These are phyloP conservation scores for Acanthamoeba culbertsoni DNA, from an alignment of 208 protist genomes.

Conservation along the genomic window DNA sequence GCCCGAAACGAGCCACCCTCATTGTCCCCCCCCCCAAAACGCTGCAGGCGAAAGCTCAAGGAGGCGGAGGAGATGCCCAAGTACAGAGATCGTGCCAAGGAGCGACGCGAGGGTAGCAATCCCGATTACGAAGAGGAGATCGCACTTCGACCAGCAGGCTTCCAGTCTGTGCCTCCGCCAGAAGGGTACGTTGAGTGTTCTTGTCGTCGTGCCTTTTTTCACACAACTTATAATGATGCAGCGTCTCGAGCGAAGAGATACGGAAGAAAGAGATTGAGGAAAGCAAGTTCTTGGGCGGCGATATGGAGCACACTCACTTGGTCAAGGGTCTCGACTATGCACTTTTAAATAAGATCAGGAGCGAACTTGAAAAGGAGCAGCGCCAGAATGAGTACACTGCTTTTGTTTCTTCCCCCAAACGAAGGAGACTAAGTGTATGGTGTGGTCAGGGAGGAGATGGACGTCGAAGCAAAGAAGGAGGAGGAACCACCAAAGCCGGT, in stretches of 20 bases:
- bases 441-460: not conserved
- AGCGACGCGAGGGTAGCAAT: constrained; percentile 35
- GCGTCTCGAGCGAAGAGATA: not conserved
- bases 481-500: not conserved
- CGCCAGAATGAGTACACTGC: not conserved
- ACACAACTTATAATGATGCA: not conserved
- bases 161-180: not conserved
- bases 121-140: not conserved
- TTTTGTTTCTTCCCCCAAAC: not conserved
- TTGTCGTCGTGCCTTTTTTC: not conserved
- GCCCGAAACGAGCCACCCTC: not conserved
- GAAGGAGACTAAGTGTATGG: not conserved
- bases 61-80: not conserved
- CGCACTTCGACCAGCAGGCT: not conserved
- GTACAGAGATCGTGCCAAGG: constrained; percentile 55
- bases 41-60: not conserved
- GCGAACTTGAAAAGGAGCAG: not conserved
- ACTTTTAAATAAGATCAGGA: constrained; percentile 79
- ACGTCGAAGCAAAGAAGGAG: not conserved
- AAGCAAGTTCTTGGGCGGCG: constrained; percentile 83
- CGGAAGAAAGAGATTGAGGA: constrained; percentile 68
- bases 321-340: constrained; percentile 86
- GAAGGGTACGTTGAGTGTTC: not conserved
- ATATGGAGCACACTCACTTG: constrained; percentile 86
- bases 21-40: not conserved